Conservation (phyloP, 192 early-diverging fungal genomes). For the Globomyces pollinis-pini region DNA sequence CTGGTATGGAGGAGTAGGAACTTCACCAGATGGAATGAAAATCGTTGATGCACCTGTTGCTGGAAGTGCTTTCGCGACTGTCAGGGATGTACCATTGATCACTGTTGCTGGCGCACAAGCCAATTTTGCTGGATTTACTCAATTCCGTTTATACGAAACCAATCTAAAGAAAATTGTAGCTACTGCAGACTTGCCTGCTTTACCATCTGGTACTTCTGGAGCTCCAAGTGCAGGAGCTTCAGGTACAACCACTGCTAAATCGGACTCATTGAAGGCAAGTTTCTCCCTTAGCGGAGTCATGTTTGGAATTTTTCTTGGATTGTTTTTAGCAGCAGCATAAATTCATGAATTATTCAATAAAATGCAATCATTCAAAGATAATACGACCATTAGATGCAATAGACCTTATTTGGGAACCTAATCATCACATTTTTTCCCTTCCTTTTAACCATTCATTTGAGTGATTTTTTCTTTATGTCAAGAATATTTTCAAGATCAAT, state of each 20-base stretch:
- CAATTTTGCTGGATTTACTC: constrained; percentile 4
- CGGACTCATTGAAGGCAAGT: too few species aligned
- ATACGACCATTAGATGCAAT: background rate
- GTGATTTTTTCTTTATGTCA: too few species aligned
- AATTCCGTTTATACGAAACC: background rate
- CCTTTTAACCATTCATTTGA: too few species aligned
- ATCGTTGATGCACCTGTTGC: background rate
- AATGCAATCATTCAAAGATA: background rate
- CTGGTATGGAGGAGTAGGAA: background rate
- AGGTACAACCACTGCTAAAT: too few species aligned
- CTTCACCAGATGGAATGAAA: background rate
- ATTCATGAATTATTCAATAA: background rate
- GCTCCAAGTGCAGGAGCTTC: background rate
- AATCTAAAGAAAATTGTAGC: background rate
- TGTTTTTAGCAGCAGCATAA: background rate
- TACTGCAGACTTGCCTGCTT: constrained; percentile 5
- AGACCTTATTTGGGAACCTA: too few species aligned
- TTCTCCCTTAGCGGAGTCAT: too few species aligned
- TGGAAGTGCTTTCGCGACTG: background rate
- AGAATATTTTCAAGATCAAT: too few species aligned
- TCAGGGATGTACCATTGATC: background rate
- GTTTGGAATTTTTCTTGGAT: too few species aligned
- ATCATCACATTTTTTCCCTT: too few species aligned
- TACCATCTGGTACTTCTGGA: constrained; percentile 1
- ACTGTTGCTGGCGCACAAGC: constrained; percentile 8